These are phyloP conservation scores for Alternaria panax DNA, from an alignment of 2,329 filamentous ascomycete species.

Conservation along the genomic window DNA sequence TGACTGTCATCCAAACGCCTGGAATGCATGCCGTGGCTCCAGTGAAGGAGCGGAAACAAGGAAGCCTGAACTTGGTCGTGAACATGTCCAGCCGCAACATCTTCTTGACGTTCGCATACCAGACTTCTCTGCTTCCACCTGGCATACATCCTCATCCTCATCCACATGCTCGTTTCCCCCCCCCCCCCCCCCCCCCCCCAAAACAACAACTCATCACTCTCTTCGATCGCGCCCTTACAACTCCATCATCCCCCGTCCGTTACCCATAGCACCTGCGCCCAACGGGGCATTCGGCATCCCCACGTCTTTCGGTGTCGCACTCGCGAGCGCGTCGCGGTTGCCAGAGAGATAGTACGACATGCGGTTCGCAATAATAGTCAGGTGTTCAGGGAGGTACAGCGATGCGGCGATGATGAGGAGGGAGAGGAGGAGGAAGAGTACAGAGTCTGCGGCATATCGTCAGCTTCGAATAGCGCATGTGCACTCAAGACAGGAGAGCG, in stretches of 20 bases:
- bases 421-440: slow-evolving; percentile 88
- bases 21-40: too few relatives aligned
- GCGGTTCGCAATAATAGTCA: slow-evolving; percentile 80
- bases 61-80: too few relatives aligned
- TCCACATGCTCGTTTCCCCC: not conserved
- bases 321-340: slow-evolving; percentile 61
- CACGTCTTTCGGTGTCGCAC: slow-evolving; percentile 21
- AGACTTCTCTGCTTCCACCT: too few relatives aligned
- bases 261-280: slow-evolving; percentile 13
- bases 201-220: not conserved
- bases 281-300: slow-evolving; percentile 17
- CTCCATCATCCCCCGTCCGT: slow-evolving; percentile 34
- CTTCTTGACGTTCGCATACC: too few relatives aligned
- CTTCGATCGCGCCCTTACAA: slow-evolving; percentile 14
- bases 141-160: not conserved
- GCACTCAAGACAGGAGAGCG: not conserved
- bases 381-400: slow-evolving; percentile 92
- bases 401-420: slow-evolving; percentile 86
- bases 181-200: too few relatives aligned
- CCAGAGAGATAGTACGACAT: slow-evolving; percentile 96
- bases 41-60: too few relatives aligned
- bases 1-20: too few relatives aligned
- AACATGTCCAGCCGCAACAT: too few relatives aligned
- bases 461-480: not conserved
- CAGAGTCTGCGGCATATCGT: slow-evolving; percentile 69